Evolutionary conservation across 2,329 filamentous ascomycete species (phyloP), one percentile per base, ranked within the genome.

Genomic region (Penicillium sp.): DNA sequence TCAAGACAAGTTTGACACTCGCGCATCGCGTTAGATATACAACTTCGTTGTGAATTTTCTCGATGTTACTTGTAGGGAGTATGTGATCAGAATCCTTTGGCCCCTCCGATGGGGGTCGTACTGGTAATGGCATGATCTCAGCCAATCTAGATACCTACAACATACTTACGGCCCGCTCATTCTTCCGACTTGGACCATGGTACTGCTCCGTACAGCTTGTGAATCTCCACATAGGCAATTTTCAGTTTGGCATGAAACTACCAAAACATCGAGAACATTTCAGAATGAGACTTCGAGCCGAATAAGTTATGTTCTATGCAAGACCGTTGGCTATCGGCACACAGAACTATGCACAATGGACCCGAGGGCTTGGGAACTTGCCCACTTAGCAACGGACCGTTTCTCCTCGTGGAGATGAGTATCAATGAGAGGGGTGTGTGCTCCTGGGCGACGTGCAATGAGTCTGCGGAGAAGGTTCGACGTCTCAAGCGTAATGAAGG

Each of bases 111-210:
- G 35, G 15, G 35, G 15, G 35, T 24, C 24, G 22, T 28, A 46
- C 9, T 50, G 19, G 46, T 13, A 12, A 47, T 47, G 43, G 48
- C 10, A 46, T 46, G 43, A 47, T 38, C 43, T 31, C 13, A 26
- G 17, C 46, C 39, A 43, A 33, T 34, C 45, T 15, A 22, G 31
- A 9, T 26, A 46, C 17, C 17, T 17, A 17, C 34, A 26, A 26
- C 5, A 17, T 38, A 28, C 29, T 5, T 5, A 8, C 12, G 35
- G 15, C 35, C 38, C 43, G 26, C 15, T 17, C 39, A 33, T n/a
- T 32, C 9, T 29, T 35, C 37, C 22, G 13, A 29, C 12, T 43
- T 37, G 19, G 38, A 44, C 46, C 33, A 38, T 43, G 31, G 31
- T 40, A 17, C 24, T 26, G 3, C 24, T 26, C 24, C 24, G 6